Evolutionary conservation across 306 rosid species (phyloP).

Genomic region (Ammopiptanthus mongolicus): DNA sequence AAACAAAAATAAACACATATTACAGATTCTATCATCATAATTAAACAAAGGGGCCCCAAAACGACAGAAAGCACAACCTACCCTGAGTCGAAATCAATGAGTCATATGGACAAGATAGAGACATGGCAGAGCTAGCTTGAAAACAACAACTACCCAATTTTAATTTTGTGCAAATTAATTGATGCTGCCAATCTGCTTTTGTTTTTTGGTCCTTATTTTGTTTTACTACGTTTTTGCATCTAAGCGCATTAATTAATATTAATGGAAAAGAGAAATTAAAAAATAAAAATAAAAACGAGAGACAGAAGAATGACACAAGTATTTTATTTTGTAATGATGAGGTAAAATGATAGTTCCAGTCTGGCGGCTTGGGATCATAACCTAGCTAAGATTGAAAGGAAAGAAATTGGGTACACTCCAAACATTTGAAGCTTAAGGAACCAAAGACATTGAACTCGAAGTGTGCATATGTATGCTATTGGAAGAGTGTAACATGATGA

Average conservation of each 20-base stretch:
- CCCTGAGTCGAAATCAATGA: conserved; percentile 34
- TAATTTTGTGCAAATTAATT: not conserved
- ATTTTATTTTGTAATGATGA: no score
- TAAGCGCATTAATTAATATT: not conserved
- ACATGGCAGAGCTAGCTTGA: conserved; percentile 18
- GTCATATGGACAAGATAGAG: conserved; percentile 28
- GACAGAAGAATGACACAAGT: no score
- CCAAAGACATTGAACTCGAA: not conserved
- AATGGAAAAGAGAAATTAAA: no score
- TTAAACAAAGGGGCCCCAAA: conserved; percentile 34
- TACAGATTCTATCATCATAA: conserved; percentile 37
- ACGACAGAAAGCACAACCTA: conserved; percentile 31
- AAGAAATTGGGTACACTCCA: conserved; percentile 7
- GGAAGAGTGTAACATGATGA: conserved; percentile 29
- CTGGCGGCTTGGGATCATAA: conserved; percentile 26
- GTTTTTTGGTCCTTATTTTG: not conserved
- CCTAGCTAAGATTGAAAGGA: conserved; percentile 32
- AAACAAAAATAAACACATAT: conserved; percentile 7
- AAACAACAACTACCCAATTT: conserved; percentile 22
- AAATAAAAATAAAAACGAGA: no score
- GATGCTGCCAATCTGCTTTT: not conserved
- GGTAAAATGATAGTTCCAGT: conserved; percentile 31
- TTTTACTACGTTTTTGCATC: not conserved
- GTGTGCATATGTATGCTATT: conserved; percentile 10
- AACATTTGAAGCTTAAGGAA: conserved; percentile 41